A percentile compares a stretch with the other conserved stretches of the same genome.
These are phyloP conservation scores for Corymbia maculata DNA, from an alignment of 345 rosid genomes.

Conservation along the genomic window DNA sequence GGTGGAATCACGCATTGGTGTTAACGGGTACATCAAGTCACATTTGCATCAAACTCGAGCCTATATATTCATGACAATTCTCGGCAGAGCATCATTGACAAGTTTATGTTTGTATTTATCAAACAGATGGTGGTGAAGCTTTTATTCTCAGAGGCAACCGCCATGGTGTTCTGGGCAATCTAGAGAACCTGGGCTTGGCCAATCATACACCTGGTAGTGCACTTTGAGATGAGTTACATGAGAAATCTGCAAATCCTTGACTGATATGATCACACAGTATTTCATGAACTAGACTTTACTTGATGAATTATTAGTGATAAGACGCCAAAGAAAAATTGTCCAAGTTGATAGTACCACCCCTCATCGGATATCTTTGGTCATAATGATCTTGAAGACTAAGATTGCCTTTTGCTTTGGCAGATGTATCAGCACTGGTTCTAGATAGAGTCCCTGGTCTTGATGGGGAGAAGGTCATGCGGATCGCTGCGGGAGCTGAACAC, in stretches of 20 bases:
- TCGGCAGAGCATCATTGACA: neutral
- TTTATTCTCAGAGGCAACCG: conserved; percentile 58
- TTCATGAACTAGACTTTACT: neutral
- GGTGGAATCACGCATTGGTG: conserved; percentile 78
- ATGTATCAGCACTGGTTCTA: conserved; percentile 10
- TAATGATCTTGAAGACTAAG: neutral
- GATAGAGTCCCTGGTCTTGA: conserved; percentile 37
- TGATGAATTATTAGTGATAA: neutral
- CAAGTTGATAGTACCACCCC: neutral
- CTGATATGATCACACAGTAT: neutral
- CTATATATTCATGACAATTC: neutral
- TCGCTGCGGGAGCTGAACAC: conserved; percentile 92
- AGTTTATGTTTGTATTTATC: neutral
- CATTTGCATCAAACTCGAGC: neutral
- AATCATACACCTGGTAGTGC: conserved; percentile 28
- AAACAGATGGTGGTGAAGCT: conserved; percentile 51
- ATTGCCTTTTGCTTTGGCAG: neutral
- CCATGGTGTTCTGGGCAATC: conserved; percentile 37
- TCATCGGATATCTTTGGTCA: neutral
- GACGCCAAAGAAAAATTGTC: neutral
- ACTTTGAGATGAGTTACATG: neutral
- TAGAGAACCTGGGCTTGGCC: conserved; percentile 17
- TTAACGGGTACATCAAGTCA: conserved; percentile 36
- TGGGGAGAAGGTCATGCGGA: conserved; percentile 30
- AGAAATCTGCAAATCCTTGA: neutral